These are phyloP conservation scores for Rhizopogon salebrosus DNA, from an alignment of 768 basidiomycete genomes.

Conservation along the genomic window DNA sequence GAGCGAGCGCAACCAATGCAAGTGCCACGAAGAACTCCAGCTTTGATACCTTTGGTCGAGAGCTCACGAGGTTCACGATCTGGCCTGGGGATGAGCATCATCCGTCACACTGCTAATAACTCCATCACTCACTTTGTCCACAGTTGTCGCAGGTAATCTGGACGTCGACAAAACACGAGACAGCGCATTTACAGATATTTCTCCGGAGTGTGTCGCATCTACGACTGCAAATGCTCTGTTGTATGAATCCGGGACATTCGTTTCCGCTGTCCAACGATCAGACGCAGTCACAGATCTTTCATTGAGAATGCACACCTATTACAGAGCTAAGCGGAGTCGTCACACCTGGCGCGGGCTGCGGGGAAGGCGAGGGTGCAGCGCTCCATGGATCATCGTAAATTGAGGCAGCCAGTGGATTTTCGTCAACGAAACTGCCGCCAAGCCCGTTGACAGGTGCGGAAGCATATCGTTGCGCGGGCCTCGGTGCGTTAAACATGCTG, in stretches of 20 bases:
- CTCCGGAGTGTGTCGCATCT: constrained; percentile 66
- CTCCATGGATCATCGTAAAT: constrained; percentile 85
- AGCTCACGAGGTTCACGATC: constrained; percentile 90
- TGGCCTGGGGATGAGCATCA: constrained; percentile 22
- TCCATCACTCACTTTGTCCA: constrained; percentile 59
- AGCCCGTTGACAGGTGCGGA: constrained; percentile 52
- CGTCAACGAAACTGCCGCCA: constrained; percentile 69
- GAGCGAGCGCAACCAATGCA: constrained; percentile 82
- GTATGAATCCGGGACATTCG: constrained; percentile 77
- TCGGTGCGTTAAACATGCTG: constrained; percentile 82
- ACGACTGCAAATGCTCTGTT: constrained; percentile 66
- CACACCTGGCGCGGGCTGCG: constrained; percentile 50
- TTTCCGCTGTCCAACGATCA: constrained; percentile 50
- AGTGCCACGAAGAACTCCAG: constrained; percentile 91
- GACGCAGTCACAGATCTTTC: background rate
- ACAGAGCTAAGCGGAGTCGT: constrained; percentile 60
- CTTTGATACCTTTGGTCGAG: constrained; percentile 73
- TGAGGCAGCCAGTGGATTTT: constrained; percentile 68
- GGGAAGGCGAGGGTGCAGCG: constrained; percentile 64
- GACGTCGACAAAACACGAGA: constrained; percentile 79
- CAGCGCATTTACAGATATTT: constrained; percentile 77
- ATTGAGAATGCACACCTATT: constrained; percentile 43
- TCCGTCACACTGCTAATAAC: background rate
- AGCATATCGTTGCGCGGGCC: constrained; percentile 65
- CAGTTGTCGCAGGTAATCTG: constrained; percentile 70